phyloP scores from a whole-genome alignment of 352 stramenopile species.

The Globisporangium yorkense region DNA sequence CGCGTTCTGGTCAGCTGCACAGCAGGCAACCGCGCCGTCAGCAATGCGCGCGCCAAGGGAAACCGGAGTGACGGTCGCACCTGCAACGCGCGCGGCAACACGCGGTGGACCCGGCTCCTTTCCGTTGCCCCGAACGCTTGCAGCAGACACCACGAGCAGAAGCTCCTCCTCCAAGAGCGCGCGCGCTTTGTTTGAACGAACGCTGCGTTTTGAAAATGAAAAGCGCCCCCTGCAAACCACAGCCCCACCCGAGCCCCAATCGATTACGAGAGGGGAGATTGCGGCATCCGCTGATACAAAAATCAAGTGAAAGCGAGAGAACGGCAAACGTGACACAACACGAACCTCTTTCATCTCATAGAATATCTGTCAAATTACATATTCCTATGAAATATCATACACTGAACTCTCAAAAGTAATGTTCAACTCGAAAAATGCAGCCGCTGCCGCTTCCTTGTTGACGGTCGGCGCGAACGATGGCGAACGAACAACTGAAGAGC shows the following conservation, averaged over 20 bases:
- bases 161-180: no score
- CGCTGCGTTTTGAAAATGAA: no score
- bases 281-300: neutral
- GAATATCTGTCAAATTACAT: neutral
- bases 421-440: constrained; percentile 10
- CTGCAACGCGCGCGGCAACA: no score
- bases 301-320: neutral
- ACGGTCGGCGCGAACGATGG: neutral
- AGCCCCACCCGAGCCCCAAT: neutral
- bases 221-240: neutral
- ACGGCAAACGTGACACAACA: neutral
- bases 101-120: no score
- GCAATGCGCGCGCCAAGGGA: no score
- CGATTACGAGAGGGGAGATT: neutral
- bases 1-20: no score
- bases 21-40: no score
- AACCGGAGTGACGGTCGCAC: no score
- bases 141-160: no score
- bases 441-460: neutral
- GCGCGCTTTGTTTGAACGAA: no score
- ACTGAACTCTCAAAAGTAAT: constrained; percentile 1
- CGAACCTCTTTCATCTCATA: neutral
- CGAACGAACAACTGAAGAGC: neutral
- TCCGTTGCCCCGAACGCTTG: no score
- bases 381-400: neutral